Evolutionary conservation across 208 protist species (phyloP).

Genomic region (Polymyxa betae): DNA sequence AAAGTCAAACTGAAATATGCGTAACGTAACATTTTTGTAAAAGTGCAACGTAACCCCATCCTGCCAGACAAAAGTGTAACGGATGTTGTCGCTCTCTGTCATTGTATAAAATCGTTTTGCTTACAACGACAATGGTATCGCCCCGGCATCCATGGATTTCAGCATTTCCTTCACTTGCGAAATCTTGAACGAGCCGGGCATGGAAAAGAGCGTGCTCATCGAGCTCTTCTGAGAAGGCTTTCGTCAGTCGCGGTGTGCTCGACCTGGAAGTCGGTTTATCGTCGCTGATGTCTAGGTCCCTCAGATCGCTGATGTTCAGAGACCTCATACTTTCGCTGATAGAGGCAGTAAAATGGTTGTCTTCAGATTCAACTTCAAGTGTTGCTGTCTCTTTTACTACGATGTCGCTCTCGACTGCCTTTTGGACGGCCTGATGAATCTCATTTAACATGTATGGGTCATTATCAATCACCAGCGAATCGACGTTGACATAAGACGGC

Average conservation of each 20-base stretch:
- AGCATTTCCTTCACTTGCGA: not conserved
- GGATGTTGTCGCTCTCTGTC: too few species aligned
- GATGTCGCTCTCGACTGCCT: not conserved
- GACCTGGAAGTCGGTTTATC: too few species aligned
- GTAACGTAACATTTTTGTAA: not conserved
- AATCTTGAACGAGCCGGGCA: not conserved
- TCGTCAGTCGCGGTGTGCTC: too few species aligned
- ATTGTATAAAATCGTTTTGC: too few species aligned
- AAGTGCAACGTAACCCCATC: too few species aligned
- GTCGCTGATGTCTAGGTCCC: not conserved
- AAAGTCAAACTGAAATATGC: not conserved
- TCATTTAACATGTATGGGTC: not conserved
- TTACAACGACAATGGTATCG: not conserved
- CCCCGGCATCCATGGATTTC: not conserved
- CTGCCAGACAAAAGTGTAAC: too few species aligned
- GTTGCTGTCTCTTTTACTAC: not conserved
- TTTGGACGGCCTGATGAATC: not conserved
- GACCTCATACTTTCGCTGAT: too few species aligned
- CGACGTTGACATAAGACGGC: too few species aligned
- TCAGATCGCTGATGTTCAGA: not conserved
- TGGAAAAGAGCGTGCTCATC: conserved; percentile 3
- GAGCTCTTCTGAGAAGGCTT: too few species aligned
- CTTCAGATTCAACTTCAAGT: not conserved
- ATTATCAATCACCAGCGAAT: conserved; percentile 32
- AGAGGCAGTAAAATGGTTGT: too few species aligned